Evolutionary conservation across 257 asterid species (phyloP).

Genomic region (Cynanchum wilfordii): DNA sequence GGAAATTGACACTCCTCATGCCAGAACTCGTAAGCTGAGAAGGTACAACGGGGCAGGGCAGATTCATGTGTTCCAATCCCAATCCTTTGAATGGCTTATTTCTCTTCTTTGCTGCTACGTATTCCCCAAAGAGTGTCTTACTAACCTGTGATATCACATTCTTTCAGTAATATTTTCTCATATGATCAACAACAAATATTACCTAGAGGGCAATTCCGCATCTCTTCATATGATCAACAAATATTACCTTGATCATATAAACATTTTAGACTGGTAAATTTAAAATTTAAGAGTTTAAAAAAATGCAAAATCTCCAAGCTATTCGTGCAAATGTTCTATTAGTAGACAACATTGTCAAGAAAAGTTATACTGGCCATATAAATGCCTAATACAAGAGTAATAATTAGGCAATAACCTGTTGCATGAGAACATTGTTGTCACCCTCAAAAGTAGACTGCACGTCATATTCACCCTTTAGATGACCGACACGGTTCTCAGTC

Average conservation of each 20-base stretch:
- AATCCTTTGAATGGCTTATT: conserved; percentile 70
- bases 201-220: conserved; percentile 2
- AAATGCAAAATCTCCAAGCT: not conserved
- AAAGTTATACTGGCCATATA: not conserved
- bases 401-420: conserved; percentile 59
- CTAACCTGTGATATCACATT: conserved; percentile 56
- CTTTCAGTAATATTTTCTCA: not conserved
- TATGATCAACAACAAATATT: conserved; percentile 2
- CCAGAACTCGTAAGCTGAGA: conserved; percentile 43
- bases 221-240: conserved; percentile 2
- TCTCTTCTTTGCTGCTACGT: conserved; percentile 46
- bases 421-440: conserved; percentile 96
- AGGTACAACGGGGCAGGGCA: conserved; percentile 58
- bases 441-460: conserved; percentile 99
- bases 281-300: not conserved
- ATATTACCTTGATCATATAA: not conserved
- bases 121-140: conserved; percentile 84
- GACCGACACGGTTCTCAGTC: conserved; percentile 93
- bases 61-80: conserved; percentile 94
- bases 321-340: not conserved
- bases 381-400: not conserved
- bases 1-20: conserved; percentile 52
- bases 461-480: conserved; percentile 81
- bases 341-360: not conserved
- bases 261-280: not conserved